Evolutionary conservation across 768 basidiomycete species (phyloP), one percentile per base, ranked within the genome.

Genomic region (Kwoniella dendrophila): DNA sequence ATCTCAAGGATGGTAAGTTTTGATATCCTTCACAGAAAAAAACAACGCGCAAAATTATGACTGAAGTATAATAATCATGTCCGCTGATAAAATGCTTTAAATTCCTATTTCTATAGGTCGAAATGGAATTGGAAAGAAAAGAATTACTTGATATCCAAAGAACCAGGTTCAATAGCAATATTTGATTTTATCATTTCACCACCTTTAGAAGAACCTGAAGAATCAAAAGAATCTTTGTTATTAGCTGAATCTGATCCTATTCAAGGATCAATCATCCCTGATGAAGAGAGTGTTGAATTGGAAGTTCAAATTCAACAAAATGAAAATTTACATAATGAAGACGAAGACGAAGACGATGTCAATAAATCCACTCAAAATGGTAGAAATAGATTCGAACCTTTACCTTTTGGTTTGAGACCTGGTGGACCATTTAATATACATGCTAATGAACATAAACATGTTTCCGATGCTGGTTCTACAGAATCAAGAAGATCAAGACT

Each of bases 91-190:
- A 47, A 18, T n/a, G n/a, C n/a, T n/a, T n/a, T n/a, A n/a, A n/a
- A n/a, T n/a, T 10, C 44, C 44, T 26, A 20, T 16, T 32, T 4
- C 30, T 38, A 22, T 51, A 72, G 71, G 71, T 26, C 33, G 10
- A 32, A 40, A 32, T 74, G 70, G 70, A 26, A 63, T 4, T 75
- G 71, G 71, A 60, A 66, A 33, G 78, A 79, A 49, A 79, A 79
- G 59, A 65, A 66, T 53, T 79, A 78, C 62, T 66, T 77, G 55
- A 60, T 71, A 11, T 70, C 76, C 1, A 52, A 57, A 18, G 57
- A 59, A 49, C 73, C 76, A 4, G 77, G 77, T 11, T 61, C 74
- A 16, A 55, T 38, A 3, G 68, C 75, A n/a, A 63, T 66, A 3
- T 72, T 67, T 57, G 67, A 67, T 2, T 63, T 78, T 48, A 51